Percentiles rank a stretch among this genome's conserved stretches.
Conservation (phyloP, 129 eudicot species). For the Chrysanthemum seticuspe region DNA sequence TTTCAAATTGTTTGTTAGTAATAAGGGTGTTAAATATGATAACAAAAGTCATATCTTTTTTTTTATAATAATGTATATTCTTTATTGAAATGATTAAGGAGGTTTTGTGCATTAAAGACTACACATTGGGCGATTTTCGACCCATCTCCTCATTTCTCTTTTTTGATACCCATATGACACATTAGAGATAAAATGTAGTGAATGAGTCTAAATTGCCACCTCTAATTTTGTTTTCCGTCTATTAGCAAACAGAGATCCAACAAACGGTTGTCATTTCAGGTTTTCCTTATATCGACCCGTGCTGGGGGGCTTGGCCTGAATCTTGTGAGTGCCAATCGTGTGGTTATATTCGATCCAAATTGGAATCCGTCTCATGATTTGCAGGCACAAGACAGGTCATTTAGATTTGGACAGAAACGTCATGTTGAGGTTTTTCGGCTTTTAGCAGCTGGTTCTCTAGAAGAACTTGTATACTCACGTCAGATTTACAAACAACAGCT, state of each 20-base stretch:
- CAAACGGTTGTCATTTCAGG: constrained; percentile 40
- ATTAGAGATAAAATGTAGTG: background rate
- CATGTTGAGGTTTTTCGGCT: constrained; percentile 91
- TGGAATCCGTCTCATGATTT: constrained; percentile 98
- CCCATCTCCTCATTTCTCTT: background rate
- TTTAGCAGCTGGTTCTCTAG: constrained; percentile 94
- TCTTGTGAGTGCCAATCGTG: constrained; percentile 94
- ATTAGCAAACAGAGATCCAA: constrained; percentile 10
- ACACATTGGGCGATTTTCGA: background rate
- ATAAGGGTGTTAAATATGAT: background rate
- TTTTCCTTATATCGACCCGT: constrained; percentile 85
- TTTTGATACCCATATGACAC: background rate
- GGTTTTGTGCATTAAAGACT: background rate
- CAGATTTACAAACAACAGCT: constrained; percentile 93
- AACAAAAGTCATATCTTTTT: background rate
- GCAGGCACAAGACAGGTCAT: constrained; percentile 95
- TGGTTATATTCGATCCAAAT: constrained; percentile 90
- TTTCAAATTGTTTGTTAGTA: background rate
- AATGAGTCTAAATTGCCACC: background rate
- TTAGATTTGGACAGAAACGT: constrained; percentile 91
- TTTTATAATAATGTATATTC: background rate
- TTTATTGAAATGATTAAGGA: background rate
- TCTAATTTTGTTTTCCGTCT: background rate
- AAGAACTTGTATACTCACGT: constrained; percentile 86
- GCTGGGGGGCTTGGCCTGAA: constrained; percentile 98